These are phyloP conservation scores for Pyrus hybrid DNA, from an alignment of 331 rosid genomes.

Conservation along the genomic window DNA sequence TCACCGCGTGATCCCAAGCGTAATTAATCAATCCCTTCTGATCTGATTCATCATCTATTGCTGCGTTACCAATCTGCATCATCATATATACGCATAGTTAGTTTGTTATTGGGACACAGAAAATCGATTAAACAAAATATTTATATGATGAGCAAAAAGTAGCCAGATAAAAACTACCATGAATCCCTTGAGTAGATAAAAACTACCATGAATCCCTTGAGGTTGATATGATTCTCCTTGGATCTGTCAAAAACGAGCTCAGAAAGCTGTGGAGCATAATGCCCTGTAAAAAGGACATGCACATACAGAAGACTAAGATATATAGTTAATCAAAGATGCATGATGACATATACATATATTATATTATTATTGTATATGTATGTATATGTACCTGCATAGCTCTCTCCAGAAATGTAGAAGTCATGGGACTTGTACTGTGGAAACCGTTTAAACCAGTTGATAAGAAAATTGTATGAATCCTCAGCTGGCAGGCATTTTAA, in stretches of 20 bases:
- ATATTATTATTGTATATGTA: not conserved
- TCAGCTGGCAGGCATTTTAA: too few species aligned
- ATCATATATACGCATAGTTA: not conserved
- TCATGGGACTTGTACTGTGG: too few species aligned
- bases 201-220: too few species aligned
- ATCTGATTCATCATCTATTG: slow-evolving; percentile 70
- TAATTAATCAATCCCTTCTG: slow-evolving; percentile 74
- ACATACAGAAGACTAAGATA: not conserved
- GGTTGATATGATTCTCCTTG: slow-evolving; percentile 43
- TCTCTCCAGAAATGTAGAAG: too few species aligned
- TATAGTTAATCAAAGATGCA: not conserved
- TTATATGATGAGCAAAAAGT: not conserved
- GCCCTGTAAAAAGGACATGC: slow-evolving; percentile 43
- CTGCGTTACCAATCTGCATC: slow-evolving; percentile 66
- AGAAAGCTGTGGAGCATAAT: slow-evolving; percentile 82
- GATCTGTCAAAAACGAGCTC: slow-evolving; percentile 53
- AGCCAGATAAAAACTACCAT: slow-evolving; percentile 27
- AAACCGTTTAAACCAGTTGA: too few species aligned
- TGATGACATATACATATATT: not conserved
- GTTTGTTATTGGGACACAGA: not conserved
- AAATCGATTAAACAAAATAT: not conserved
- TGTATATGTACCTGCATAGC: slow-evolving; percentile 65
- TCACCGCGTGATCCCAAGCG: slow-evolving; percentile 90
- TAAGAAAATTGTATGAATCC: too few species aligned
- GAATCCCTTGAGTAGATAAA: too few species aligned